A percentile compares a stretch with the other conserved stretches of the same genome.
phyloP scores from a whole-genome alignment of 345 rosid genomes.

The Theobroma cacao region DNA sequence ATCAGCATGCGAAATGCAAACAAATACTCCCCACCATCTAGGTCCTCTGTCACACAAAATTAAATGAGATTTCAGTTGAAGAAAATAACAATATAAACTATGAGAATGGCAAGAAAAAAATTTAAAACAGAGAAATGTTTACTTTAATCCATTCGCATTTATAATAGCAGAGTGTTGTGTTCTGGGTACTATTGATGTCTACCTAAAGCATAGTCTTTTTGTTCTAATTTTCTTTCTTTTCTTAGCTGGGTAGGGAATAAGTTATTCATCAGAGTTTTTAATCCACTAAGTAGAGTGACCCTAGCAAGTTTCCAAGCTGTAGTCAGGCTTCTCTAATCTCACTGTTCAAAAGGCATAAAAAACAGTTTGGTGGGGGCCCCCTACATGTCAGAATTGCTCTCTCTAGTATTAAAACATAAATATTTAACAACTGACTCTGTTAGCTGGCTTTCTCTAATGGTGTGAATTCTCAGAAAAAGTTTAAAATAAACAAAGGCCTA shows the following conservation, averaged over 20 bases:
- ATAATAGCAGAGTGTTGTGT: neutral
- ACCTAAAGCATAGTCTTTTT: neutral
- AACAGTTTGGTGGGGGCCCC: neutral
- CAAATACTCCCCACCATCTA: slow-evolving; percentile 88
- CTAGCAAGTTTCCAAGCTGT: neutral
- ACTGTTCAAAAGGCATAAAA: neutral
- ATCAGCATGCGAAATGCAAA: slow-evolving; percentile 96
- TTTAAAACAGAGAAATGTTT: neutral
- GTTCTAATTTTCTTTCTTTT: neutral
- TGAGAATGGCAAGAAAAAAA: neutral
- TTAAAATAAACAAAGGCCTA: neutral
- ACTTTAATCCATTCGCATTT: neutral
- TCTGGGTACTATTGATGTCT: neutral
- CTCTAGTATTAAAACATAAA: neutral
- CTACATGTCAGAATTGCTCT: neutral
- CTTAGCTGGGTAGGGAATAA: neutral
- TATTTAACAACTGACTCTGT: neutral
- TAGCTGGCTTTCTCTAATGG: neutral
- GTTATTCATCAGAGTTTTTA: neutral
- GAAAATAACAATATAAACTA: neutral
- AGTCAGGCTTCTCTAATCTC: neutral
- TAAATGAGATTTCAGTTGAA: slow-evolving; percentile 11
- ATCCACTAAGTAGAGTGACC: neutral
- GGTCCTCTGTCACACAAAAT: slow-evolving; percentile 60
- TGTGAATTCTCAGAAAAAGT: neutral